Evolutionary conservation across 2,329 filamentous ascomycete genomes (phyloP).

Genomic region (Fusarium liriodendri): DNA sequence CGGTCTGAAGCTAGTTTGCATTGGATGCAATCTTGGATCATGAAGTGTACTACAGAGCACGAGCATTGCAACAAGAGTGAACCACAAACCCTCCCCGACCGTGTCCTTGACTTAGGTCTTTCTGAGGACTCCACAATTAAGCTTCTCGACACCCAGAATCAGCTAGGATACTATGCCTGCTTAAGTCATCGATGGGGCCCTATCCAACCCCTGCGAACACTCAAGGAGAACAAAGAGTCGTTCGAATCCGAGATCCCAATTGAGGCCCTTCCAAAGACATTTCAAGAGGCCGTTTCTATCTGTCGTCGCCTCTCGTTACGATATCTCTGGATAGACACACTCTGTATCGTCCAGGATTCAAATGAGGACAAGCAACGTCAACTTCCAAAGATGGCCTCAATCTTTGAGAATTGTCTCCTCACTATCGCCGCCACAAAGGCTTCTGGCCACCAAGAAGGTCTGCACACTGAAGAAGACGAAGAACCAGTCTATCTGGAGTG

Average conservation of each 20-base stretch:
- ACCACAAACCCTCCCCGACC: slow-evolving; percentile 11
- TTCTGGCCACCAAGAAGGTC: slow-evolving; percentile 9
- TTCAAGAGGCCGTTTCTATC: slow-evolving; percentile 11
- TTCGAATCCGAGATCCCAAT: background rate
- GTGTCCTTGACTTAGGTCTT: slow-evolving; percentile 15
- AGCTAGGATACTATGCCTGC: slow-evolving; percentile 10
- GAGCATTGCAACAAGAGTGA: slow-evolving; percentile 15
- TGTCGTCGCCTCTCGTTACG: slow-evolving; percentile 11
- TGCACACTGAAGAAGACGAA: background rate
- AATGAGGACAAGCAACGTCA: slow-evolving; percentile 5
- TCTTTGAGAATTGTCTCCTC: slow-evolving; percentile 21
- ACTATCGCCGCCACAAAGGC: slow-evolving; percentile 25
- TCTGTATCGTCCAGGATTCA: slow-evolving; percentile 19
- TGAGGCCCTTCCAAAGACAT: background rate
- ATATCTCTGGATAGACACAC: slow-evolving; percentile 22
- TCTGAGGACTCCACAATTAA: background rate
- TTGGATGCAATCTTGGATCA: slow-evolving; percentile 13
- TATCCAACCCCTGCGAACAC: slow-evolving; percentile 1
- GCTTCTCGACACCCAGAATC: slow-evolving; percentile 10
- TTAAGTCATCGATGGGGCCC: slow-evolving; percentile 20
- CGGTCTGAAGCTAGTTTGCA: slow-evolving; percentile 19
- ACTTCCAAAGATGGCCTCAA: slow-evolving; percentile 14
- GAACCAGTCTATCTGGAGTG: background rate
- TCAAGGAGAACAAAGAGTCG: background rate
- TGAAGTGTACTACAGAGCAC: slow-evolving; percentile 12